A percentile compares a stretch with the other conserved stretches of the same genome.
Evolutionary conservation across 331 rosid genomes (phyloP).

Genomic region (Quercus tomentella): DNA sequence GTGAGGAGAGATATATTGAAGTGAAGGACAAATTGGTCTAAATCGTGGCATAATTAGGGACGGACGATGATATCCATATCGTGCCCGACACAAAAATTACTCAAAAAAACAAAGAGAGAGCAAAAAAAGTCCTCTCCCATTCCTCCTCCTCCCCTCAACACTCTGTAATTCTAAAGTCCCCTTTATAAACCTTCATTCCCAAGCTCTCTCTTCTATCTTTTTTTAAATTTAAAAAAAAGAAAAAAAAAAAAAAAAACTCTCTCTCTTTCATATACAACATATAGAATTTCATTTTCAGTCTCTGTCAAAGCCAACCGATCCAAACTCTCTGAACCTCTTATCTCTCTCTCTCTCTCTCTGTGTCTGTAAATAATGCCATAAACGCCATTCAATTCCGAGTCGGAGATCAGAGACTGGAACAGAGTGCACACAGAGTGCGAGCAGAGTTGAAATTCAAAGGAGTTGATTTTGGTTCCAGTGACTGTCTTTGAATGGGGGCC

Average conservation of each 20-base stretch:
- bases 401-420: slow-evolving; percentile 10
- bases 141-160: background rate
- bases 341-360: background rate
- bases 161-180: background rate
- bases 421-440: slow-evolving; percentile 21
- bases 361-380: slow-evolving; percentile 32
- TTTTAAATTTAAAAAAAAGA: too few relatives aligned
- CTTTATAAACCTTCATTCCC: slow-evolving; percentile 29
- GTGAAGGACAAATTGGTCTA: background rate
- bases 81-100: slow-evolving; percentile 15
- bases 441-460: background rate
- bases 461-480: background rate
- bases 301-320: slow-evolving; percentile 20
- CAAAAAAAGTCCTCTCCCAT: slow-evolving; percentile 1
- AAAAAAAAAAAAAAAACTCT: too few relatives aligned
- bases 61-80: background rate
- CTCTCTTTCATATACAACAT: background rate
- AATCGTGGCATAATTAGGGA: too few relatives aligned
- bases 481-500: slow-evolving; percentile 56
- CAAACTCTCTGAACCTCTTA: slow-evolving; percentile 8
- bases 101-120: background rate
- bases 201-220: slow-evolving; percentile 19
- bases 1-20: background rate
- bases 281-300: background rate
- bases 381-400: slow-evolving; percentile 29